Evolutionary conservation across 2,329 filamentous ascomycete species (phyloP).

Genomic region (Neospermospora avenae): DNA sequence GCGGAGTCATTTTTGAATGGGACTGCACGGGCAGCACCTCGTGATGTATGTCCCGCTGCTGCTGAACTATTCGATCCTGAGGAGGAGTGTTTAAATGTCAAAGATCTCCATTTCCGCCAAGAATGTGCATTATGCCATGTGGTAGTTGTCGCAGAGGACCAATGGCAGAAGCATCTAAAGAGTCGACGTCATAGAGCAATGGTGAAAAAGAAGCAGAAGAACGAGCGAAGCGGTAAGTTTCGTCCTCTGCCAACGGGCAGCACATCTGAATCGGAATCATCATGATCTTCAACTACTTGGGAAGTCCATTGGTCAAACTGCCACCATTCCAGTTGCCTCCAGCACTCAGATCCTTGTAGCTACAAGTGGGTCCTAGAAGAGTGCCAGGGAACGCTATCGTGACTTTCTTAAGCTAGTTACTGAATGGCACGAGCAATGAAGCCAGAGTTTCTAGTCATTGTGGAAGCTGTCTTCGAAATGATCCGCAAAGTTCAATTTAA

Average conservation of each 20-base stretch:
- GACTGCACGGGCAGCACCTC: slow-evolving; percentile 40
- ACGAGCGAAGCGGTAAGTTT: slow-evolving; percentile 20
- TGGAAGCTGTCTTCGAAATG: too few species aligned
- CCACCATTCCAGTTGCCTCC: neutral
- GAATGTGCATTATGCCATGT: slow-evolving; percentile 73
- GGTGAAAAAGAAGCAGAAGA: slow-evolving; percentile 29
- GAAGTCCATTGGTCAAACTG: too few species aligned
- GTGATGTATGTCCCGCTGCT: slow-evolving; percentile 56
- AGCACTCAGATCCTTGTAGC: neutral
- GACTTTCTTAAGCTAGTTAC: too few species aligned
- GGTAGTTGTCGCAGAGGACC: slow-evolving; percentile 53
- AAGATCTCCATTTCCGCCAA: slow-evolving; percentile 47
- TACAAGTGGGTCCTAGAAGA: neutral
- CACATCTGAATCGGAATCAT: neutral
- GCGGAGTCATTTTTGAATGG: slow-evolving; percentile 61
- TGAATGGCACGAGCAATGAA: too few species aligned
- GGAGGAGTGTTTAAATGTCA: slow-evolving; percentile 42
- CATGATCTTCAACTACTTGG: neutral
- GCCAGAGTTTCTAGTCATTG: too few species aligned
- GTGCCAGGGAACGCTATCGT: too few species aligned
- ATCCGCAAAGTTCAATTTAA: too few species aligned
- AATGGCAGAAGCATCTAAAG: slow-evolving; percentile 46
- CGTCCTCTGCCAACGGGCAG: slow-evolving; percentile 6
- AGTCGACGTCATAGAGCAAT: slow-evolving; percentile 40
- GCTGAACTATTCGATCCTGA: slow-evolving; percentile 55